Conservation (phyloP, 2,329 filamentous ascomycete species). For the Aquanectria penicillioides region DNA sequence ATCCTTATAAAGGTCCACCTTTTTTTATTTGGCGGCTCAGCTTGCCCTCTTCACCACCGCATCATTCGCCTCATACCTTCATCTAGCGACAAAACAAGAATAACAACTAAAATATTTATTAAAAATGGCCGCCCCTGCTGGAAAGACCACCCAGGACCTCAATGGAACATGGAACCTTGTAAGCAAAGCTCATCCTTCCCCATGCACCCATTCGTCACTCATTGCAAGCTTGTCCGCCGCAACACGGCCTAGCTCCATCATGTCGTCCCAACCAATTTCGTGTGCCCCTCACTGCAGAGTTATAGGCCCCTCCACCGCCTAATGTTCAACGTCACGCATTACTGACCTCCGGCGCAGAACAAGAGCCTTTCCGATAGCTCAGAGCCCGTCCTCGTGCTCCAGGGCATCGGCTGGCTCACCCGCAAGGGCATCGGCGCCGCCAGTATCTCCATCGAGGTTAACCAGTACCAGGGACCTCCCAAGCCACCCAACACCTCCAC, state of each 20-base stretch:
- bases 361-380: constrained; percentile 75
- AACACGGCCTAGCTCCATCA: constrained; percentile 1
- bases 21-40: no score
- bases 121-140: constrained; percentile 76
- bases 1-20: no score
- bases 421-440: constrained; percentile 78
- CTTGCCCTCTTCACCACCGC: no score
- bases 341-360: constrained; percentile 64
- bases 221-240: background rate
- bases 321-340: background rate
- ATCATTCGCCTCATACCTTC: no score
- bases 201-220: background rate
- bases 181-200: constrained; percentile 41
- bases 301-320: constrained; percentile 15
- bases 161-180: constrained; percentile 77
- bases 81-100: background rate
- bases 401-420: constrained; percentile 76
- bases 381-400: constrained; percentile 75
- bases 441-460: constrained; percentile 73
- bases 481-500: constrained; percentile 51
- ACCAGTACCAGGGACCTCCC: constrained; percentile 60
- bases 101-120: background rate
- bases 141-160: constrained; percentile 74
- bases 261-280: background rate
- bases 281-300: no score